Conservation (phyloP, 75 land plant genomes). For the Pseudotsuga menziesii region DNA sequence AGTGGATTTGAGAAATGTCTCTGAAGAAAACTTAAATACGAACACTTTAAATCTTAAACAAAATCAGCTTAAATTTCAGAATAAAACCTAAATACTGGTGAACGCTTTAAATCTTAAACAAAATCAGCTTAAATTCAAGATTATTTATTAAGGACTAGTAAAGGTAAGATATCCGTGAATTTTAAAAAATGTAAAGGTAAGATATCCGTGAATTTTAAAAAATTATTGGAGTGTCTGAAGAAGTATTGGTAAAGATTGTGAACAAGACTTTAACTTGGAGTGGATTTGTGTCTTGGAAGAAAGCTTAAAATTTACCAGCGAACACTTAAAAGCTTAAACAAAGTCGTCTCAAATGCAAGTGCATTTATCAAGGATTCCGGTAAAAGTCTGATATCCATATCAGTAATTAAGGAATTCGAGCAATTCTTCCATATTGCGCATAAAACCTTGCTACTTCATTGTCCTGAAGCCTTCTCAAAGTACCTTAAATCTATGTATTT, state of each 20-base stretch:
- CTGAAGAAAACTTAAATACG: background rate
- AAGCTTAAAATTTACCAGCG: background rate
- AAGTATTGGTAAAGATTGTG: too few species aligned
- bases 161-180: too few species aligned
- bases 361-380: background rate
- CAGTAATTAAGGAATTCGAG: background rate
- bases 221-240: too few species aligned
- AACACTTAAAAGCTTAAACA: background rate
- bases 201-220: too few species aligned
- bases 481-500: too few species aligned
- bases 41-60: background rate
- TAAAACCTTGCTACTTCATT: too few species aligned
- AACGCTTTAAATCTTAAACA: too few species aligned
- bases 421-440: too few species aligned
- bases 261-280: background rate
- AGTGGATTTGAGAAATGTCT: background rate
- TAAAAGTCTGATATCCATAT: background rate
- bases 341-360: background rate
- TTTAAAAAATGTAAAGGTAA: too few species aligned
- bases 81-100: background rate
- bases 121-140: too few species aligned
- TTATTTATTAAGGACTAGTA: too few species aligned
- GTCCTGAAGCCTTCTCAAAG: too few species aligned
- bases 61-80: background rate
- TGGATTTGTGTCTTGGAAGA: background rate